phyloP scores from a whole-genome alignment of 768 basidiomycete species.

The Tulasnella sp. region DNA sequence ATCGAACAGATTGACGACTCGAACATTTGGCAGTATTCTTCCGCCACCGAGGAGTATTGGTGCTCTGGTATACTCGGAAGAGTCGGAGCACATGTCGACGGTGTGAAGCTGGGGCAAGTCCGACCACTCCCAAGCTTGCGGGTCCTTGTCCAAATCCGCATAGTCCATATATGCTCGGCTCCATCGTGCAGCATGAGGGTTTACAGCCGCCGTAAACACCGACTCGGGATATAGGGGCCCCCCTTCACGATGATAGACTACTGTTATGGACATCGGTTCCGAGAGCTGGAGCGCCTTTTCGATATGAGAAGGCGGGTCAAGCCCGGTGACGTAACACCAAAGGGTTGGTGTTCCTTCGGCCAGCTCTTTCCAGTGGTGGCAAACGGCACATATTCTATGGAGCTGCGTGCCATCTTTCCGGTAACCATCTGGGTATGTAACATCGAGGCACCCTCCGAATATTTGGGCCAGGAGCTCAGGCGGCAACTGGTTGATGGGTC shows the following conservation, averaged over 20 bases:
- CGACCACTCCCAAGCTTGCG: not conserved
- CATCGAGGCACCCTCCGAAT: not conserved
- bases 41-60: not conserved
- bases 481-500: not conserved
- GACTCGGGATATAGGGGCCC: not conserved
- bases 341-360: not conserved
- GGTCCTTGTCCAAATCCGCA: not conserved
- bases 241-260: not conserved
- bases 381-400: not conserved
- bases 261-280: not conserved
- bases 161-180: not conserved
- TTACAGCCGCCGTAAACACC: not conserved
- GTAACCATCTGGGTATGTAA: not conserved
- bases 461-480: not conserved
- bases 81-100: too few relatives aligned
- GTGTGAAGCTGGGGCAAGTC: not conserved
- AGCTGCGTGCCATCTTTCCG: not conserved
- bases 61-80: not conserved
- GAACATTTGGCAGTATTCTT: not conserved
- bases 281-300: not conserved
- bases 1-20: not conserved
- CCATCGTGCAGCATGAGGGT: not conserved
- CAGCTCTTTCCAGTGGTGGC: not conserved
- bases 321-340: not conserved
- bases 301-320: not conserved